These are phyloP conservation scores for Calonectria pseudoreteaudii DNA, from an alignment of 2,329 filamentous ascomycete species.

Conservation along the genomic window DNA sequence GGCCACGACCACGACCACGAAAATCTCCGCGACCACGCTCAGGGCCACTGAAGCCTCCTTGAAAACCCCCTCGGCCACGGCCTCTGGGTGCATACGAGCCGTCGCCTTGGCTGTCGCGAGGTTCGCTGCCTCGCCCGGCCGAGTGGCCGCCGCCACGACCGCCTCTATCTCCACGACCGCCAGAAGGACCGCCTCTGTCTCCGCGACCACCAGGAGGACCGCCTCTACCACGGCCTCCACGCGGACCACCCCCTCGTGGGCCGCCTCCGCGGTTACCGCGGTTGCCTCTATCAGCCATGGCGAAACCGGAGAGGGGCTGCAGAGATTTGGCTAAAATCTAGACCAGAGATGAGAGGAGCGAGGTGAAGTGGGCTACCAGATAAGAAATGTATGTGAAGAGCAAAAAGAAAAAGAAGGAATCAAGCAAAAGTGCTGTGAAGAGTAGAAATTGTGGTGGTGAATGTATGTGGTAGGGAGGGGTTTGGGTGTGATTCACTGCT, in stretches of 20 bases:
- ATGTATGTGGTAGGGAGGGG: neutral
- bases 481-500: neutral
- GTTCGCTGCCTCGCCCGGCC: conserved; percentile 30
- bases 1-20: conserved; percentile 31
- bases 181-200: conserved; percentile 31
- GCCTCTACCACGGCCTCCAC: conserved; percentile 13
- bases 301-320: neutral
- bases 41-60: conserved; percentile 14
- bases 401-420: too few species aligned
- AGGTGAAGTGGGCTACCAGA: neutral
- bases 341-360: neutral
- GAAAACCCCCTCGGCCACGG: conserved; percentile 34
- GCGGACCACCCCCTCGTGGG: conserved; percentile 13
- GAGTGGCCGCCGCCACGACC: conserved; percentile 29
- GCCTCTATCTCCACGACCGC: conserved; percentile 32
- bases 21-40: conserved; percentile 33
- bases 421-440: too few species aligned
- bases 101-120: neutral
- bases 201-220: conserved; percentile 17
- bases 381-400: neutral
- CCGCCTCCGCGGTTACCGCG: conserved; percentile 39
- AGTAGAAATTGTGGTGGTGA: neutral
- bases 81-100: conserved; percentile 28
- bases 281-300: conserved; percentile 45
- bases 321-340: too few species aligned